phyloP scores from a whole-genome alignment of 148 eudicot species.

The Polygonum maritimum region DNA sequence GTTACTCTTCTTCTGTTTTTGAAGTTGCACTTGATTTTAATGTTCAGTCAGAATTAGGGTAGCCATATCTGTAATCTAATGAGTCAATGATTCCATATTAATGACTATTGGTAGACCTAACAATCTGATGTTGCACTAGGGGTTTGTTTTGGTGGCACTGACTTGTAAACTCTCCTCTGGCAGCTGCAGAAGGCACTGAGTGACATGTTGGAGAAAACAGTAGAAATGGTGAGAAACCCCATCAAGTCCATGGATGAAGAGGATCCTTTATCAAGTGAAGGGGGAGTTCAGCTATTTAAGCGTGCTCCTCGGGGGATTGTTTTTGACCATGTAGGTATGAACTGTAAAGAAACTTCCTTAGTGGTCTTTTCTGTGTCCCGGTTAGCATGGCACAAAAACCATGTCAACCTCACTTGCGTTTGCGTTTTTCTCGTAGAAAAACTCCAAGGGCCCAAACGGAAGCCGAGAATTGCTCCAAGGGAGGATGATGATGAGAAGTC shows the following conservation, averaged over 20 bases:
- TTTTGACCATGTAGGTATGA: constrained; percentile 62
- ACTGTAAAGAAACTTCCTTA: constrained; percentile 7
- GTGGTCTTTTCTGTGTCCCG: background rate
- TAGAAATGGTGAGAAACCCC: constrained; percentile 40
- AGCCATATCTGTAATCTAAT: background rate
- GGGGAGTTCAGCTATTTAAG: constrained; percentile 69
- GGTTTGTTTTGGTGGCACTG: background rate
- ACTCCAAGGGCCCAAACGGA: constrained; percentile 56
- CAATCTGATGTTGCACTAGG: background rate
- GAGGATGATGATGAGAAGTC: constrained; percentile 69
- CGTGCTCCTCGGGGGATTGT: constrained; percentile 73
- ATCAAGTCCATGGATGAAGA: constrained; percentile 17
- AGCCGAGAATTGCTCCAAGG: constrained; percentile 65
- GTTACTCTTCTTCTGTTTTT: background rate
- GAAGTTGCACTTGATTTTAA: too few relatives aligned
- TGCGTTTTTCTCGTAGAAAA: constrained; percentile 34
- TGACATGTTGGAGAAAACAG: constrained; percentile 48
- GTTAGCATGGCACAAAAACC: background rate
- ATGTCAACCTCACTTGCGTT: background rate
- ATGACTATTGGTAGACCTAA: background rate
- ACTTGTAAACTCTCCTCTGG: background rate
- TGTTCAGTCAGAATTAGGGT: background rate
- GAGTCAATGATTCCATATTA: background rate
- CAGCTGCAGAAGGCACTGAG: constrained; percentile 75
- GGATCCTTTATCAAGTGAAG: constrained; percentile 17